Conservation (phyloP, 78 protist genomes). For the Thecamonas trahens region DNA sequence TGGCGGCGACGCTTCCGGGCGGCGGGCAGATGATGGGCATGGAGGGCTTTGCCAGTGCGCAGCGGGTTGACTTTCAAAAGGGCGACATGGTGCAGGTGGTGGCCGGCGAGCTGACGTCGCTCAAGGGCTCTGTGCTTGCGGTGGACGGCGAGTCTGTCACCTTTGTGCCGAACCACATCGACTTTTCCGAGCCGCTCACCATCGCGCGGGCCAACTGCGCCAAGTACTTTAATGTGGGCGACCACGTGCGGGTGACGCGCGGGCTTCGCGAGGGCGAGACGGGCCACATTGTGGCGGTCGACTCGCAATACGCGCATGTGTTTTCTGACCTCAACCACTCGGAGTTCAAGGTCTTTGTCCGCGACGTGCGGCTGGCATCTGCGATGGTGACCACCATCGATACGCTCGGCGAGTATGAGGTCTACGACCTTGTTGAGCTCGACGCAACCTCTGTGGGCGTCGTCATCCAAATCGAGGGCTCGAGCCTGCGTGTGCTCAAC, state of each 20-base stretch:
- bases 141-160: background rate
- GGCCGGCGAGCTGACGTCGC: constrained; percentile 15
- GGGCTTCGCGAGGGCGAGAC: constrained; percentile 33
- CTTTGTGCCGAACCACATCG: background rate
- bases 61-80: no score
- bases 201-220: background rate
- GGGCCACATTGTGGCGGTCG: constrained; percentile 26
- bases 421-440: constrained; percentile 16
- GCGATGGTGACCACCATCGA: constrained; percentile 13
- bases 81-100: constrained; percentile 1
- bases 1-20: no score
- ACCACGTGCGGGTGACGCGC: constrained; percentile 21
- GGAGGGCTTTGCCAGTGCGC: no score
- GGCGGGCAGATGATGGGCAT: no score
- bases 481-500: background rate
- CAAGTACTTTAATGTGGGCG: constrained; percentile 21
- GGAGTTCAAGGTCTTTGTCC: constrained; percentile 9
- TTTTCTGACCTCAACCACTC: constrained; percentile 10
- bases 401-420: constrained; percentile 8
- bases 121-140: constrained; percentile 10
- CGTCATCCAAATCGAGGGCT: constrained; percentile 12
- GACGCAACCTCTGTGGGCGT: background rate
- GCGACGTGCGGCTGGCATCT: constrained; percentile 7
- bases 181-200: background rate
- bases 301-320: background rate